Conservation (phyloP, 805 yeast genomes). For the Candida andamanensis region DNA sequence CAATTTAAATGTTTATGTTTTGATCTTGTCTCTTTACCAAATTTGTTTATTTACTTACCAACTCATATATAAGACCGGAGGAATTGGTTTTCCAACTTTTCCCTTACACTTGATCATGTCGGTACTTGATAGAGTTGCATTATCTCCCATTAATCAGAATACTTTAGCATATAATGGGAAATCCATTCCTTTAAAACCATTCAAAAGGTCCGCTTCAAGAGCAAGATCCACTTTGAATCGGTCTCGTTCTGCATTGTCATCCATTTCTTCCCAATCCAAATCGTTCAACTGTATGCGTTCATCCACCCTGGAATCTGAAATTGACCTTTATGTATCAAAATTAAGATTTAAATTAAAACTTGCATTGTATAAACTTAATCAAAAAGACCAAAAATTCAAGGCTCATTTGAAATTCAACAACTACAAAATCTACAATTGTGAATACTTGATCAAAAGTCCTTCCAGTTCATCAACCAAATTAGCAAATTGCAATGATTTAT, state of each 20-base stretch:
- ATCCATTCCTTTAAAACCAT: slow-evolving; percentile 1
- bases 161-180: slow-evolving; percentile 1
- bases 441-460: slow-evolving; percentile 6
- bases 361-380: slow-evolving; percentile 36
- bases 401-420: slow-evolving; percentile 10
- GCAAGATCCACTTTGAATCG: background rate
- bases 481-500: slow-evolving; percentile 4
- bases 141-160: slow-evolving; percentile 7
- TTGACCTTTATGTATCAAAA: slow-evolving; percentile 28
- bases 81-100: too few relatives aligned
- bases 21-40: too few relatives aligned
- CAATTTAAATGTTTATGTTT: too few relatives aligned
- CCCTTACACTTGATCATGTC: too few relatives aligned
- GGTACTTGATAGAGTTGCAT: slow-evolving; percentile 8
- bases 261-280: slow-evolving; percentile 1
- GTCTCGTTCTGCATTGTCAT: slow-evolving; percentile 1
- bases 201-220: slow-evolving; percentile 1
- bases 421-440: slow-evolving; percentile 2
- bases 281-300: slow-evolving; percentile 4
- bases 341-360: slow-evolving; percentile 38
- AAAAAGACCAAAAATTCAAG: too few relatives aligned
- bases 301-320: slow-evolving; percentile 4
- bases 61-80: too few relatives aligned
- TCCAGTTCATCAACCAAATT: slow-evolving; percentile 12
- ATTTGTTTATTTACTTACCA: too few relatives aligned